Evolutionary conservation across 139 green algal species (phyloP).

Genomic region (Marvania coccoides): DNA sequence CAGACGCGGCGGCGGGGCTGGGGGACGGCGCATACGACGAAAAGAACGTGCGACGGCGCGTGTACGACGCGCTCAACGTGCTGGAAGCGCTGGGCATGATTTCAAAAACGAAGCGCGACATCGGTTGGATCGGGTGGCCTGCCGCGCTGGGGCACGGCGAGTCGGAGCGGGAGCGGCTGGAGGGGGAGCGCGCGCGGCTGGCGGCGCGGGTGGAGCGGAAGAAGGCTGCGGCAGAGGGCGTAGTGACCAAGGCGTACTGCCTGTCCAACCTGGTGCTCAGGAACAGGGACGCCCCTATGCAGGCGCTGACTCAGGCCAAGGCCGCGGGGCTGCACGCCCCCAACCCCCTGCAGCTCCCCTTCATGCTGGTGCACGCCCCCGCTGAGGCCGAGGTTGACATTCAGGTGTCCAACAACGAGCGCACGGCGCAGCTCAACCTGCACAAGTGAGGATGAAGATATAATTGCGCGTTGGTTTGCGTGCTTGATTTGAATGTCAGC

Average conservation of each 20-base stretch:
- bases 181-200: constrained; percentile 22
- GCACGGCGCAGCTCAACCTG: constrained; percentile 81
- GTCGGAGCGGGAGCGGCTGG: constrained; percentile 20
- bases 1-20: constrained; percentile 3
- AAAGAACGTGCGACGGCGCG: constrained; percentile 88
- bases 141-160: neutral
- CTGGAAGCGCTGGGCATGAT: constrained; percentile 94
- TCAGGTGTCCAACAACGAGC: constrained; percentile 73
- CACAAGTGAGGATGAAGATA: constrained; percentile 53
- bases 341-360: constrained; percentile 75
- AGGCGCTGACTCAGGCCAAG: neutral
- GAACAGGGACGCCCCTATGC: constrained; percentile 41
- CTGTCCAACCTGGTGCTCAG: constrained; percentile 59
- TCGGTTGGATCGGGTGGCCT: constrained; percentile 69
- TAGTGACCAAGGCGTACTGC: constrained; percentile 56
- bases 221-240: constrained; percentile 36
- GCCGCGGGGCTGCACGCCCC: constrained; percentile 1
- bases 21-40: constrained; percentile 59
- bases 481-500: no score
- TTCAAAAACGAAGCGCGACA: constrained; percentile 86
- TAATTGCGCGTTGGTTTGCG: no score
- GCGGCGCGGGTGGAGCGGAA: constrained; percentile 38
- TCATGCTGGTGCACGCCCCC: constrained; percentile 69
- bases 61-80: constrained; percentile 98
- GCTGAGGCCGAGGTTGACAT: constrained; percentile 77